Evolutionary conservation across 2,329 filamentous ascomycete species (phyloP).

Genomic region (Calonectria naviculata): DNA sequence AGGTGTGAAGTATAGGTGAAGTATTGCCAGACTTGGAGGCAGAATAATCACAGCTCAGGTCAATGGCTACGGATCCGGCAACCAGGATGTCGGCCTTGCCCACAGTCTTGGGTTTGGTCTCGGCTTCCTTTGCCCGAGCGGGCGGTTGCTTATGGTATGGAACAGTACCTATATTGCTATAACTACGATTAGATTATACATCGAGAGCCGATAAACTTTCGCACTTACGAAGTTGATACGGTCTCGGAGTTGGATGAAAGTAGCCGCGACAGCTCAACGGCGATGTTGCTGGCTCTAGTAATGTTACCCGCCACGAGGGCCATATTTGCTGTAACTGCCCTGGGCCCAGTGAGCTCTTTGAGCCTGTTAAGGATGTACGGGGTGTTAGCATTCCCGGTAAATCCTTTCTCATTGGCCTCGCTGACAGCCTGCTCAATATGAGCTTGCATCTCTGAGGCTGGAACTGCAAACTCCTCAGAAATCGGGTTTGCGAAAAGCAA

Average conservation of each 20-base stretch:
- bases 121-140: constrained; percentile 25
- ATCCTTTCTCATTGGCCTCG: constrained; percentile 73
- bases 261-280: constrained; percentile 63
- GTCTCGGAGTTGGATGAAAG: constrained; percentile 45
- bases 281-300: constrained; percentile 64
- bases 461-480: constrained; percentile 75
- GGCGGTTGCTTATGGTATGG: constrained; percentile 16
- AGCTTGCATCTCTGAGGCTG: constrained; percentile 75
- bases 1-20: constrained; percentile 75
- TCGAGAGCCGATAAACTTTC: constrained; percentile 32
- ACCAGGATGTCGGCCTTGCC: constrained; percentile 77
- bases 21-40: constrained; percentile 38
- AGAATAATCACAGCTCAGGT: constrained; percentile 84
- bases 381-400: constrained; percentile 81
- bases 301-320: constrained; percentile 68
- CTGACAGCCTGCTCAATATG: constrained; percentile 76
- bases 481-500: constrained; percentile 92
- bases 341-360: constrained; percentile 79
- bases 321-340: constrained; percentile 79
- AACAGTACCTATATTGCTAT: constrained; percentile 43
- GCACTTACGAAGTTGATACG: constrained; percentile 51
- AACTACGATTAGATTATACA: constrained; percentile 49
- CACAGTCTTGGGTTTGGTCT: constrained; percentile 20
- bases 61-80: constrained; percentile 89
- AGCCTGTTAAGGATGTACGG: constrained; percentile 86